Evolutionary conservation across 768 basidiomycete genomes (phyloP).

Genomic region (Hericium coralloides): DNA sequence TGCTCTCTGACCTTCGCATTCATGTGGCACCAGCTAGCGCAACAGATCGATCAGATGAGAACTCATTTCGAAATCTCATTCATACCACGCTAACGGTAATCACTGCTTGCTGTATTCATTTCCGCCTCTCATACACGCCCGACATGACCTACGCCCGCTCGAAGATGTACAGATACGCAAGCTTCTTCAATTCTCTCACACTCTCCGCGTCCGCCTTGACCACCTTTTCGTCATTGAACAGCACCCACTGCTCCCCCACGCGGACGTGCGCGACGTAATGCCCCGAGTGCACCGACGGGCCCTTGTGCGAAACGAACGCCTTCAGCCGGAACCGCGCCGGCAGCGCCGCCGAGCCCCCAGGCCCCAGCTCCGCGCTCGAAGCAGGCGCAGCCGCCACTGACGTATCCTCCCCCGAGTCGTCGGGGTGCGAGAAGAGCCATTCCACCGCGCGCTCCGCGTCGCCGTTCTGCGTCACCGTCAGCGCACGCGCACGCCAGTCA

Average conservation of each 20-base stretch:
- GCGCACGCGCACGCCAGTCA: not conserved
- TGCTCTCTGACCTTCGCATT: too few species aligned
- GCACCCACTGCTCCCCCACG: conserved; percentile 59
- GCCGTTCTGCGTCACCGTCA: conserved; percentile 38
- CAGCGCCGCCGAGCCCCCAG: conserved; percentile 46
- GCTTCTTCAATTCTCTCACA: conserved; percentile 66
- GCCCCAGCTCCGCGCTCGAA: conserved; percentile 13
- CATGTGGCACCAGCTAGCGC: too few species aligned
- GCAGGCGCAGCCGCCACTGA: conserved; percentile 19
- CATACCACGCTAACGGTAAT: too few species aligned
- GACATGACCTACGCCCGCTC: not conserved
- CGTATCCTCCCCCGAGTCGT: conserved; percentile 64
- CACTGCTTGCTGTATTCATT: not conserved
- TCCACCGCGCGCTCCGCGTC: conserved; percentile 84
- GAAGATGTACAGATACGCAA: conserved; percentile 52
- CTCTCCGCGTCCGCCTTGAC: conserved; percentile 82
- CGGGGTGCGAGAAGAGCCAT: conserved; percentile 93
- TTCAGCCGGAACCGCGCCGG: conserved; percentile 78
- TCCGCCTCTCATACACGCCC: not conserved
- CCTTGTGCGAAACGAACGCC: conserved; percentile 96
- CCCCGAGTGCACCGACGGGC: conserved; percentile 89
- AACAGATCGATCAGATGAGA: too few species aligned
- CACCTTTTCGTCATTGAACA: conserved; percentile 97
- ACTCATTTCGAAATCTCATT: too few species aligned
- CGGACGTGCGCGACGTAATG: conserved; percentile 86